Percentiles rank a stretch among this genome's conserved stretches.
Evolutionary conservation across 495 filamentous ascomycete genomes (phyloP).

Genomic region (Trichodelitschia bisporula): DNA sequence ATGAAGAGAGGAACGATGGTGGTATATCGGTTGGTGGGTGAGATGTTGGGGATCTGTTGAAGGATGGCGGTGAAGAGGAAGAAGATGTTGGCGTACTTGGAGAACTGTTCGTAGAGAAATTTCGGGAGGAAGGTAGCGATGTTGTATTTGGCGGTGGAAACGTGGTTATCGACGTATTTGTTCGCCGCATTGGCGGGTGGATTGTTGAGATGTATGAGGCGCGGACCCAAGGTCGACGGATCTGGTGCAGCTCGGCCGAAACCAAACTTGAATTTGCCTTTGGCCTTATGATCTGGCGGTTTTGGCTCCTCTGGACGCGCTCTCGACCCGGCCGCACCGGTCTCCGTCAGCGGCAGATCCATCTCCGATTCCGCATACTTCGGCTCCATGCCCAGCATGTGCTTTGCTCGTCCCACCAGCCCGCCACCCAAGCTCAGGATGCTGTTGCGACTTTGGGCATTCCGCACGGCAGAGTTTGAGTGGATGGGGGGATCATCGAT

Average conservation of each 20-base stretch:
- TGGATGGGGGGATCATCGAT: too few species aligned
- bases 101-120: constrained; percentile 97
- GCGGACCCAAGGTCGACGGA: constrained; percentile 69
- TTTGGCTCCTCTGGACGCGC: constrained; percentile 14
- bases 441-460: constrained; percentile 51
- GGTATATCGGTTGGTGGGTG: constrained; percentile 83
- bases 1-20: constrained; percentile 83
- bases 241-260: constrained; percentile 70
- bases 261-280: constrained; percentile 78
- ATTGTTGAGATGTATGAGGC: constrained; percentile 93
- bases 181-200: constrained; percentile 71
- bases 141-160: constrained; percentile 97
- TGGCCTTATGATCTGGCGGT: constrained; percentile 23
- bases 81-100: constrained; percentile 96
- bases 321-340: constrained; percentile 22
- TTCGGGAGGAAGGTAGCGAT: constrained; percentile 85
- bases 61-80: constrained; percentile 94
- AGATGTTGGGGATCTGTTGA: constrained; percentile 89
- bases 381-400: constrained; percentile 72
- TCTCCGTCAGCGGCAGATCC: constrained; percentile 83
- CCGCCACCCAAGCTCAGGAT: constrained; percentile 69
- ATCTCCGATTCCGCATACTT: constrained; percentile 97
- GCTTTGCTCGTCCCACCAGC: constrained; percentile 62
- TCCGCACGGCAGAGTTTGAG: too few species aligned
- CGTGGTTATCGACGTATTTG: constrained; percentile 86